Evolutionary conservation across 805 yeast genomes (phyloP), one percentile per base, ranked within the genome.

Genomic region (Kazachstania kunashirensis): DNA sequence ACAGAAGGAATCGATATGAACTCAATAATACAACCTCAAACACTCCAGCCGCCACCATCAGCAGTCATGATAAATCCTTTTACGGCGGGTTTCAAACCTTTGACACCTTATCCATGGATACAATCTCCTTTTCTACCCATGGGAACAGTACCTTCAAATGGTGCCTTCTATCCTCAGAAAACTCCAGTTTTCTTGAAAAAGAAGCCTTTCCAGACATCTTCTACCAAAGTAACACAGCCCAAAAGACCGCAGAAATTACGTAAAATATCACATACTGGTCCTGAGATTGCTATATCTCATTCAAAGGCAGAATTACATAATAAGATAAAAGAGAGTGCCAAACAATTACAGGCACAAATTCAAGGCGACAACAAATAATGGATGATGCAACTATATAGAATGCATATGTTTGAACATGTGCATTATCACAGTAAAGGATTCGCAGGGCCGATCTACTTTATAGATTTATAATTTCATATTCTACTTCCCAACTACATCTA

Each of bases 51-150:
- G n/a, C 35, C 40, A 3, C 34, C 28, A 10, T 10, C 34, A 4
- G 37, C 32, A 7, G 29, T 24, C 8, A 21, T 25, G 13, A 25
- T 30, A 11, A 32, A 32, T 33, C 25, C 39, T 10, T 42, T 31
- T 20, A 30, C 39, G 12, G 38, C 46, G 3, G 34, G 34, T 5
- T 39, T 31, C 24, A 32, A 24, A 14, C 31, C 31, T 5, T 13
- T 21, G 14, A 13, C 26, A 12, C 27, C 43, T 21, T 33, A 34
- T n/a, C 33, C 40, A 2, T 42, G 46, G 46, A 21, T 31, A 3
- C 36, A 37, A 25, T 39, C 43, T 6, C 46, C 43, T 1, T 42
- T 29, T 30, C 16, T 33, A 2, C 28, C 37, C 9, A n/a, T 29
- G 5, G 34, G 33, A 3, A 27, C 33, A 8, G 32, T 36, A 8